Evolutionary conservation across 345 rosid genomes (phyloP), one percentile per base, ranked within the genome.

Genomic region (Salix koriyanagi): DNA sequence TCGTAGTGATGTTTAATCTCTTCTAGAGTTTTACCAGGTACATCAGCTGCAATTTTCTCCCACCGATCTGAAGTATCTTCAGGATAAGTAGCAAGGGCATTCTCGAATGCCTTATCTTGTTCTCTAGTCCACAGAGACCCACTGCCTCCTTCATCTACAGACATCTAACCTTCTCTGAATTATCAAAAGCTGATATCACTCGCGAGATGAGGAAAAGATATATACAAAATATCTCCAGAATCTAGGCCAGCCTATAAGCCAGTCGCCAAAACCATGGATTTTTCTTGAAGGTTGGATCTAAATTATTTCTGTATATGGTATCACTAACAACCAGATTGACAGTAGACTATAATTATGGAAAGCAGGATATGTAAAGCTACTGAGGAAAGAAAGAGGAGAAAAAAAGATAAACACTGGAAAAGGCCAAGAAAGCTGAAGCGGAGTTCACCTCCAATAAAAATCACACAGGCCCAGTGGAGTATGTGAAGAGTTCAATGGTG

Each of bases 101-200:
- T 83, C 93, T 96, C 99, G 77, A 96, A 96, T 21, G 93, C 92
- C 83, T 88, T 89, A 78, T 96, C 95, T 79, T 96, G 93, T 83
- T 92, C 97, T 79, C 92, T 88, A 71, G 86, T 89, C 99, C 99
- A 96, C 67, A 50, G 65, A 76, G 91, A 90, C 77, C 87, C 83
- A 61, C 89, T 80, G 36, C 85, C 85, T 41, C 82, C 88, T 88
- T 91, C 96, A 77, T 90, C 94, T 77, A 83, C 87, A 34, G 70
- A 69, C 82, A 73, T 79, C 78, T 68, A 83, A 72, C 76, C 75
- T 73, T 30, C 70, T 71, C 62, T 76, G 54, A 74, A 79, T 67
- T 75, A 65, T 50, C 80, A 30, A 69, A 15, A 76, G 70, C 56
- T 60, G 70, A 26, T 73, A 76, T 65, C 69, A 67, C 79, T 56